Evolutionary conservation across 1,139 yeast species (phyloP).

Genomic region (Geotrichum macrosporum): DNA sequence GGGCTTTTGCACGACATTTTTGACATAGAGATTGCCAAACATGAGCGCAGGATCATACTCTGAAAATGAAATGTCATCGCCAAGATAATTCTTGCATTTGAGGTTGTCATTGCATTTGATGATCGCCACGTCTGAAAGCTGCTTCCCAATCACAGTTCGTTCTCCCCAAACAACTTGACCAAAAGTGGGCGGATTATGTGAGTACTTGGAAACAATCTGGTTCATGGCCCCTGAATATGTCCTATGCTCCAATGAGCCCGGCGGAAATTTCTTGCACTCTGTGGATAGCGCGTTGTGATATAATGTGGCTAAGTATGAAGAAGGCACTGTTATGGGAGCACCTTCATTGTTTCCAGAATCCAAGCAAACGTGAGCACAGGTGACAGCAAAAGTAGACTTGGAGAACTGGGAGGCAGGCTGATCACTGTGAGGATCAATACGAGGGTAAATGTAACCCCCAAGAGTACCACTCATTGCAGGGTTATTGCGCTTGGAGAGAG

Average conservation of each 20-base stretch:
- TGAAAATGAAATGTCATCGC: conserved; percentile 70
- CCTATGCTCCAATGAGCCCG: conserved; percentile 51
- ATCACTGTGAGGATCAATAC: conserved; percentile 47
- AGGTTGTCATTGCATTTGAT: conserved; percentile 59
- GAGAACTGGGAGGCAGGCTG: conserved; percentile 50
- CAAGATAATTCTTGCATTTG: conserved; percentile 65
- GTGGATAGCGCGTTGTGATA: conserved; percentile 63
- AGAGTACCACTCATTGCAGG: conserved; percentile 76
- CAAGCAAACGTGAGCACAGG: conserved; percentile 90
- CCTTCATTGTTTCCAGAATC: conserved; percentile 43
- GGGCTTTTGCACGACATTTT: conserved; percentile 45
- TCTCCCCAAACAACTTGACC: conserved; percentile 96
- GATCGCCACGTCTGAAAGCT: conserved; percentile 77
- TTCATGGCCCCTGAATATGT: conserved; percentile 62
- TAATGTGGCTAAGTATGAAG: conserved; percentile 67
- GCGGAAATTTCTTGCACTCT: conserved; percentile 57
- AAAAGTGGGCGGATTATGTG: conserved; percentile 40
- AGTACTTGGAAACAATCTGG: conserved; percentile 43
- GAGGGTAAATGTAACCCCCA: conserved; percentile 85
- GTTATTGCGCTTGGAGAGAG: conserved; percentile 46
- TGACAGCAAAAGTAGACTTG: conserved; percentile 72
- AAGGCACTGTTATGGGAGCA: conserved; percentile 54
- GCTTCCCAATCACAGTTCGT: conserved; percentile 58
- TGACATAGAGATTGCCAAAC: conserved; percentile 69
- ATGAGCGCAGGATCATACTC: conserved; percentile 78